Evolutionary conservation across 1,284 basidiomycete genomes (phyloP).

Genomic region (Cystobasidiaceae sp.): DNA sequence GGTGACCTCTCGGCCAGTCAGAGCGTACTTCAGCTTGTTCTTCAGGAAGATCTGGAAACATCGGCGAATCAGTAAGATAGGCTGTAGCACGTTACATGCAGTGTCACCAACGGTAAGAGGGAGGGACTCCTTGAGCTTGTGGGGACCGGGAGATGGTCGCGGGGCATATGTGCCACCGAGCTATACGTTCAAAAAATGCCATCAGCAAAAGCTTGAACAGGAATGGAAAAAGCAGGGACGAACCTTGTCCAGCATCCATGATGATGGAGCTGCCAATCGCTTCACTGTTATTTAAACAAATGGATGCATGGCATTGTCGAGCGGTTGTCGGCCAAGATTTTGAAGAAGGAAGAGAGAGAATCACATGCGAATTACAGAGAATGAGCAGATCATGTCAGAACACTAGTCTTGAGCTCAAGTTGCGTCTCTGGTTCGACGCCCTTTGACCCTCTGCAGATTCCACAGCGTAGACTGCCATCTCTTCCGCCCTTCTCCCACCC

Average conservation of each 20-base stretch:
- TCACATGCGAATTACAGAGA: constrained; percentile 26
- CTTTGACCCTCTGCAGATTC: no score
- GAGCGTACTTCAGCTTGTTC: constrained; percentile 98
- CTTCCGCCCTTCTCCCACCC: no score
- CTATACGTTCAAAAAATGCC: no score
- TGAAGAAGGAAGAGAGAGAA: neutral
- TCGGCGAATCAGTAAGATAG: no score
- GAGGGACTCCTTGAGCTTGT: constrained; percentile 97
- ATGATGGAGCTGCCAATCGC: constrained; percentile 86
- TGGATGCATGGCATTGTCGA: neutral
- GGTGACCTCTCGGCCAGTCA: constrained; percentile 93
- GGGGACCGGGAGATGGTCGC: constrained; percentile 93
- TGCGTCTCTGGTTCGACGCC: constrained; percentile 30
- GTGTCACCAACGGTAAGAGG: constrained; percentile 47
- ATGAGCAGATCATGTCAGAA: constrained; percentile 27
- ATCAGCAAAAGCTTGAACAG: neutral
- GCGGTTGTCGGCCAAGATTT: no score
- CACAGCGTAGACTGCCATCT: no score
- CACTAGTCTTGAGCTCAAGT: constrained; percentile 19
- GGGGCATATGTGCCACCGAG: constrained; percentile 60
- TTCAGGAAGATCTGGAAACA: constrained; percentile 92
- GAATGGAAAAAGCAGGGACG: constrained; percentile 56
- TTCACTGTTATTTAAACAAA: no score
- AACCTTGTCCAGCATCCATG: constrained; percentile 99
- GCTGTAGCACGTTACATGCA: no score